Conservation (phyloP, 305 asterid genomes). For the Vinca major region DNA sequence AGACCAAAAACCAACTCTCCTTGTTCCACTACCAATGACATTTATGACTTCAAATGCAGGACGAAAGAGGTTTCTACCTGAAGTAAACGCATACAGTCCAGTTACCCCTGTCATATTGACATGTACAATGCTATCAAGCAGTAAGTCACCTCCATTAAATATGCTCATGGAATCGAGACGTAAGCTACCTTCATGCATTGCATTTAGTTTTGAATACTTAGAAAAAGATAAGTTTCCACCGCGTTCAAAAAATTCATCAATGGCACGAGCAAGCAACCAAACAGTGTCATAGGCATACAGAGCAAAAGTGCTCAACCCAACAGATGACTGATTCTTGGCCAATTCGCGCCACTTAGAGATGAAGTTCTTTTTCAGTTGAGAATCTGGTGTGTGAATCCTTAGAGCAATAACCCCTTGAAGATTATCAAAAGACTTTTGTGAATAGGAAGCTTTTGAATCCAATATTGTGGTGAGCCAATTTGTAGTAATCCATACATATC, state of each 20-base stretch:
- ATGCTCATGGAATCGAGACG: conserved; percentile 22
- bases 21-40: conserved; percentile 43
- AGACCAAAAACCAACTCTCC: conserved; percentile 50
- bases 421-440: conserved; percentile 11
- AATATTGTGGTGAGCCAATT: conserved; percentile 50
- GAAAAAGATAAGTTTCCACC: conserved; percentile 39
- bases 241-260: conserved; percentile 25
- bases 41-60: conserved; percentile 57
- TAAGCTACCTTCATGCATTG: conserved; percentile 13
- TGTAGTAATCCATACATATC: conserved; percentile 60
- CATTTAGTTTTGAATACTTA: conserved; percentile 17
- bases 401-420: conserved; percentile 44
- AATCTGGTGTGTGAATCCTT: conserved; percentile 33
- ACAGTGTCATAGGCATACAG: conserved; percentile 51
- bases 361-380: conserved; percentile 29
- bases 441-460: conserved; percentile 24
- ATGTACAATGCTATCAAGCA: conserved; percentile 27
- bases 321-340: conserved; percentile 9
- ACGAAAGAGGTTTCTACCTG: conserved; percentile 32
- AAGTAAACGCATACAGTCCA: conserved; percentile 28
- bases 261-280: conserved; percentile 49
- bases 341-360: conserved; percentile 33
- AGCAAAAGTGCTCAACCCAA: conserved; percentile 33
- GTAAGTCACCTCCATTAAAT: conserved; percentile 31
- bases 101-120: conserved; percentile 41